phyloP scores from a whole-genome alignment of 208 protist species.

The Phytomonas serpens region DNA sequence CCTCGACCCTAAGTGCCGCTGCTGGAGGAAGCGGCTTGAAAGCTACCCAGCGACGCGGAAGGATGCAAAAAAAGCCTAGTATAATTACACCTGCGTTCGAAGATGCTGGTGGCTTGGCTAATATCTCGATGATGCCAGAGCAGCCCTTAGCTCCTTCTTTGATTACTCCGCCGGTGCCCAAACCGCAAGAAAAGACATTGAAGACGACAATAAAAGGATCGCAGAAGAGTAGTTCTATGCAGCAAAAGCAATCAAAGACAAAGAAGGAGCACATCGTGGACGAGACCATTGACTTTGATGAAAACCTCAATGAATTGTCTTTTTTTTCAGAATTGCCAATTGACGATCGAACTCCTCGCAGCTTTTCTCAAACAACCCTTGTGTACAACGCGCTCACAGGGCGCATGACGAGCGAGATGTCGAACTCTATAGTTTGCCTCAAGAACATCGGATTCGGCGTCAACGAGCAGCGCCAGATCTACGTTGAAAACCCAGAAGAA shows the following conservation, averaged over 20 bases:
- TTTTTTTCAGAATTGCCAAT: constrained; percentile 18
- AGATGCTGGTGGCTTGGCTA: not conserved
- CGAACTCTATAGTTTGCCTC: constrained; percentile 41
- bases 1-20: not conserved
- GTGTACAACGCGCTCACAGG: constrained; percentile 82
- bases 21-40: not conserved
- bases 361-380: constrained; percentile 28
- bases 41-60: not conserved
- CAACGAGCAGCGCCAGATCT: constrained; percentile 60
- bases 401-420: constrained; percentile 75
- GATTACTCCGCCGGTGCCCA: not conserved
- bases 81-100: not conserved
- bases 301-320: constrained; percentile 20
- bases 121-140: not conserved
- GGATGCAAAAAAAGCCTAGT: not conserved
- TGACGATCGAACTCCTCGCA: not conserved
- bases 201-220: not conserved
- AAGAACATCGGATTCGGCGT: constrained; percentile 71
- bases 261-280: constrained; percentile 1
- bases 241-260: not conserved
- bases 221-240: not conserved
- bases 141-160: not conserved
- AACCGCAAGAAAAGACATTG: not conserved
- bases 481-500: constrained; percentile 41
- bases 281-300: constrained; percentile 13